These are phyloP conservation scores for Suillus alpinus DNA, from an alignment of 768 basidiomycete genomes.

Conservation along the genomic window DNA sequence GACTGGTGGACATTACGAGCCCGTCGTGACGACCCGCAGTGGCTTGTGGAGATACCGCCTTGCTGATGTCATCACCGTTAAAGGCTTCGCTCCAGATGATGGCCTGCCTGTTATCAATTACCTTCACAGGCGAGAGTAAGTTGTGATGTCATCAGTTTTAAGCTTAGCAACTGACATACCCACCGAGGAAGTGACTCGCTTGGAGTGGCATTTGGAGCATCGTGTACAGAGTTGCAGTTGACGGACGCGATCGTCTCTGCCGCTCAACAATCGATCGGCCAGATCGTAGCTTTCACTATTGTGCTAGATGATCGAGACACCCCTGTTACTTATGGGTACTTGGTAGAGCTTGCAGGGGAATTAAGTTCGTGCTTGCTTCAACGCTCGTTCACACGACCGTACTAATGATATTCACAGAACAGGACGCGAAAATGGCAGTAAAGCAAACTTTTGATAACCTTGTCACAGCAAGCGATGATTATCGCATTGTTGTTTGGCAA, in stretches of 20 bases:
- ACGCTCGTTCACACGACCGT: not conserved
- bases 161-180: not conserved
- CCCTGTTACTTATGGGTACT: conserved; percentile 6
- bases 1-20: not conserved
- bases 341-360: conserved; percentile 6
- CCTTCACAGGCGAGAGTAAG: not conserved
- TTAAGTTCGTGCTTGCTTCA: not conserved
- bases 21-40: not conserved
- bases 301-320: conserved; percentile 5
- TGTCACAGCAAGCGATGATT: not conserved
- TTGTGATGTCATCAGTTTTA: not conserved
- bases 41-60: conserved; percentile 8
- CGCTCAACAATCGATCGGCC: conserved; percentile 1
- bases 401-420: not conserved
- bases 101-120: conserved; percentile 6
- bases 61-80: conserved; percentile 5
- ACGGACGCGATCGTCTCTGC: conserved; percentile 7
- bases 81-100: conserved; percentile 9
- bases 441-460: conserved; percentile 2
- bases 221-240: conserved; percentile 15
- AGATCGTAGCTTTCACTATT: not conserved
- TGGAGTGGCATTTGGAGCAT: conserved; percentile 1
- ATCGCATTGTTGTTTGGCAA: not conserved
- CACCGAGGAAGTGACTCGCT: not conserved
- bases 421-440: conserved; percentile 1